Conservation (phyloP, 1,139 yeast genomes). For the Tardiomyces digboiensis region DNA sequence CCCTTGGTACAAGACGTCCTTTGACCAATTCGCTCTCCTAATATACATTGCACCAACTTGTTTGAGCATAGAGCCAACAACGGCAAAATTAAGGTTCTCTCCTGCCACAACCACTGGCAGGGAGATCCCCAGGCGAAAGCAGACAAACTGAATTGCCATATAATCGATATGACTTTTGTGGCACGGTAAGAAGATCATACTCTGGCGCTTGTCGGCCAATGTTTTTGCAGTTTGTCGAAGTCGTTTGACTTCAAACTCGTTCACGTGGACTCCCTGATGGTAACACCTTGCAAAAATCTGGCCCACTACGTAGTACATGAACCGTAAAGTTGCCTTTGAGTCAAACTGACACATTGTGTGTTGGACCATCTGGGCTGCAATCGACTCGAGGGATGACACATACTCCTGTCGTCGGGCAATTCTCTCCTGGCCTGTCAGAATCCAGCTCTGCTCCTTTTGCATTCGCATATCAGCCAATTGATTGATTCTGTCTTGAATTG, state of each 20-base stretch:
- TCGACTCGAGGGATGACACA: conserved; percentile 21
- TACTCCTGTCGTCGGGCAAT: conserved; percentile 18
- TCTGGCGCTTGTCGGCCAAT: conserved; percentile 27
- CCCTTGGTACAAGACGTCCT: conserved; percentile 48
- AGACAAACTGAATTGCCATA: conserved; percentile 48
- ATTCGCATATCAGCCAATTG: conserved; percentile 24
- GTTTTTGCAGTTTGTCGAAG: conserved; percentile 27
- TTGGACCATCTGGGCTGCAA: conserved; percentile 24
- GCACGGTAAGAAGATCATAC: conserved; percentile 35
- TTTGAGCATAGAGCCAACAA: conserved; percentile 38
- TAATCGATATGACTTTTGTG: conserved; percentile 63
- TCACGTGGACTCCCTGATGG: conserved; percentile 35
- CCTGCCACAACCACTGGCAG: conserved; percentile 60
- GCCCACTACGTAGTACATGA: conserved; percentile 29
- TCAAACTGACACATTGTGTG: conserved; percentile 29
- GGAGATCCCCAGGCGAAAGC: conserved; percentile 48
- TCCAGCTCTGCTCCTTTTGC: conserved; percentile 18
- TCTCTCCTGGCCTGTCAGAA: conserved; percentile 14
- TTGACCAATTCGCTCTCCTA: conserved; percentile 31
- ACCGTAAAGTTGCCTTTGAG: conserved; percentile 21
- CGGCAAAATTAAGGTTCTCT: conserved; percentile 55
- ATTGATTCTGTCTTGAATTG: conserved; percentile 21
- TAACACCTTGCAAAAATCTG: conserved; percentile 32
- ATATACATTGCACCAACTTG: conserved; percentile 35
- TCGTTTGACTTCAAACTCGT: conserved; percentile 24